Percentiles rank a stretch among this genome's conserved stretches.
Evolutionary conservation across 495 filamentous ascomycete genomes (phyloP).

Genomic region (Penicillium bialowiezense): DNA sequence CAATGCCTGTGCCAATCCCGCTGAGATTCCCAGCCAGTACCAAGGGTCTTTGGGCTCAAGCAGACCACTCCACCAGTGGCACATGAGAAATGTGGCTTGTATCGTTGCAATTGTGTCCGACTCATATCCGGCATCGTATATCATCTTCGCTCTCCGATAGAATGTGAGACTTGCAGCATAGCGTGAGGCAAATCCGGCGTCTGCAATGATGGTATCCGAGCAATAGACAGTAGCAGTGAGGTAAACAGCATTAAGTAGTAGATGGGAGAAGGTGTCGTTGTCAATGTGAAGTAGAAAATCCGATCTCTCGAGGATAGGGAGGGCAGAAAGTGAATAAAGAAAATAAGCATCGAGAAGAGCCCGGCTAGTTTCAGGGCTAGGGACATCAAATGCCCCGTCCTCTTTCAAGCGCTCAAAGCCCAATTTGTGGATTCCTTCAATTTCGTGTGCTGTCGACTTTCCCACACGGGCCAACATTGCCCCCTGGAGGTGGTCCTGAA

Average conservation of each 20-base stretch:
- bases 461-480: constrained; percentile 8
- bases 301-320: constrained; percentile 13
- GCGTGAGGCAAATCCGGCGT: constrained; percentile 21
- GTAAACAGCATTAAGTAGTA: constrained; percentile 16
- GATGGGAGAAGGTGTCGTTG: constrained; percentile 2
- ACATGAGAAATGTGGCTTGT: constrained; percentile 18
- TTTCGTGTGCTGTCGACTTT: constrained; percentile 1
- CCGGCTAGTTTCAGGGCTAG: constrained; percentile 4
- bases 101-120: constrained; percentile 18
- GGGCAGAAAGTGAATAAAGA: constrained; percentile 6
- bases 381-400: constrained; percentile 13
- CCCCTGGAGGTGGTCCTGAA: constrained; percentile 14
- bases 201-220: constrained; percentile 9
- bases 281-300: constrained; percentile 4
- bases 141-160: constrained; percentile 19
- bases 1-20: constrained; percentile 18
- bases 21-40: constrained; percentile 22
- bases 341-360: constrained; percentile 13
- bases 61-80: constrained; percentile 22
- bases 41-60: constrained; percentile 23
- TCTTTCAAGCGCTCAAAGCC: background rate
- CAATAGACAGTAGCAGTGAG: constrained; percentile 15
- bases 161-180: constrained; percentile 22
- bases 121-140: constrained; percentile 27
- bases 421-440: background rate